Percentiles rank a stretch among this genome's conserved stretches.
These are phyloP conservation scores for Chlorella sp. DNA, from an alignment of 139 green algal species.

Conservation along the genomic window DNA sequence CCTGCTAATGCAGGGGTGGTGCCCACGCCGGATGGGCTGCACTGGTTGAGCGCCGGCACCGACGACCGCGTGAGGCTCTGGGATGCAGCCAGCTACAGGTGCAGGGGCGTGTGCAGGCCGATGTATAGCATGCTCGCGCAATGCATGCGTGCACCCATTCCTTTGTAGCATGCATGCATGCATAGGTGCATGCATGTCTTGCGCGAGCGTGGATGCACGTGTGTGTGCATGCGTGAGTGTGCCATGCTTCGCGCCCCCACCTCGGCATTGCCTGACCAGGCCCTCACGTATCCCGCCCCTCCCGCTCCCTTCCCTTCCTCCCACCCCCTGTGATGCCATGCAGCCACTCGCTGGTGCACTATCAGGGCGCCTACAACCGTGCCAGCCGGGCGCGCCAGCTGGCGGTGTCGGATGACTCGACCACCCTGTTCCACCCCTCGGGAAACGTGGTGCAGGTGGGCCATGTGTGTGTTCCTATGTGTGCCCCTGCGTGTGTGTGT, in stretches of 20 bases:
- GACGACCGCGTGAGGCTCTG: slow-evolving; percentile 85
- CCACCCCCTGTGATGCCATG: background rate
- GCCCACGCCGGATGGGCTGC: slow-evolving; percentile 69
- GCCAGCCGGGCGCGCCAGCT: slow-evolving; percentile 63
- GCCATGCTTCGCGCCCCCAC: too few species aligned
- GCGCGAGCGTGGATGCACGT: background rate
- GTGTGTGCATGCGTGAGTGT: too few species aligned
- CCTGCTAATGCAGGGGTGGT: slow-evolving; percentile 48
- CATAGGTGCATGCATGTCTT: background rate
- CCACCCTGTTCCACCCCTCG: slow-evolving; percentile 77
- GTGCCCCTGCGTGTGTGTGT: too few species aligned
- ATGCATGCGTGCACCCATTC: too few species aligned
- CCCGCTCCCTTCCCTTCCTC: background rate
- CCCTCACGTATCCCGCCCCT: background rate
- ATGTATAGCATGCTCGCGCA: background rate
- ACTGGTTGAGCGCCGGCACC: slow-evolving; percentile 73
- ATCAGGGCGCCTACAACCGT: slow-evolving; percentile 67
- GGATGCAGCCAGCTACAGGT: slow-evolving; percentile 60
- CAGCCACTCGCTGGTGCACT: slow-evolving; percentile 77
- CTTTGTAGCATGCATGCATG: too few species aligned
- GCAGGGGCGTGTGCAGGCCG: background rate
- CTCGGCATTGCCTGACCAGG: background rate
- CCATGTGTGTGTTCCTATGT: too few species aligned
- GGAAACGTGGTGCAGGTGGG: slow-evolving; percentile 55
- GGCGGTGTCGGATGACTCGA: slow-evolving; percentile 65